Base-by-base conservation (phyloP, 2,329 filamentous ascomycete genomes). In the Amesomyces nigricolor region DNA sequence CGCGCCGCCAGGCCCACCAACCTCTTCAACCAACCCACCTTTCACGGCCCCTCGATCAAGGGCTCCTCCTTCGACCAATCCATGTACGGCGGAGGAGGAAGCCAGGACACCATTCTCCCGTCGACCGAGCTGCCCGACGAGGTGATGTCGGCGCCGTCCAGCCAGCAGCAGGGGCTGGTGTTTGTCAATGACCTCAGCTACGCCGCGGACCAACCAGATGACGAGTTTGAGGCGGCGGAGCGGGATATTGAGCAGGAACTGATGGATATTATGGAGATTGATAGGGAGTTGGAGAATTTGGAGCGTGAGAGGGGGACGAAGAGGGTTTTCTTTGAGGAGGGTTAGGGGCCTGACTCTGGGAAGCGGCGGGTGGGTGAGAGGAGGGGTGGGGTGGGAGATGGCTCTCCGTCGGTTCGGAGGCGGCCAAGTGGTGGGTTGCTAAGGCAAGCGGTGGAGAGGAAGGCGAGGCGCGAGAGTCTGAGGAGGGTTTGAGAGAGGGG, bases 211-310 rank as follows among this genome's bases (percentile, higher is more conserved):
- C 68, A 71, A 6, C 71, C 71, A 19, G 74, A 77, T 35, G 74
- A 77, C 43, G 76, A 79, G 49, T 71, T 76, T 30, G 70, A 72
- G n/a, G 74, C 72, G 14, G 66, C 69, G 19, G 71, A 72, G 26
- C 71, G 81, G 32, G 75, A 83, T 54, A 73, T 83, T 11, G 81
- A 84, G 64, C 73, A 75, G 30, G 81, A 84, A 67, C 79, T 84
- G 73, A 72, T 86, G 61, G 82, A 85, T 65, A 82, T 86, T 44
- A 80, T 84, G 75, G 81, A 82, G 61, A 83, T 86, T 63, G 83
- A 86, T 61, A 77, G 80, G 56, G 79, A 77, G 47, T 67, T 86
- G 51, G 76, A 81, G 47, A 73, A 71, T 48, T 73, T 86, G 78
- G 77, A 82, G 53, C 72, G 68, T 39, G 73, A 72, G 35, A 72